Evolutionary conservation across 306 rosid genomes (phyloP).

Genomic region (Pterocarpus macrocarpus): DNA sequence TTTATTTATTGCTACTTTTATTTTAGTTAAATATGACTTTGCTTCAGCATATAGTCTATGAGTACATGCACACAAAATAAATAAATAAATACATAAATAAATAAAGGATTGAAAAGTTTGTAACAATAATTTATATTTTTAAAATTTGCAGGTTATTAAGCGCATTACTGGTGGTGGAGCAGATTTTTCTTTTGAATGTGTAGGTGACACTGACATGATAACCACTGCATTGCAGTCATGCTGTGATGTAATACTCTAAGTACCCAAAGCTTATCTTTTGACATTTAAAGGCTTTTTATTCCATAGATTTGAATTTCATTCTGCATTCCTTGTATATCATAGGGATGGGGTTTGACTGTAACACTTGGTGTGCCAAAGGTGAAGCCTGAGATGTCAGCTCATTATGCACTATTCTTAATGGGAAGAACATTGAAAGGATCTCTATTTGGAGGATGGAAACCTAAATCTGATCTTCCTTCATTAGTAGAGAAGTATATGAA

Average conservation of each 20-base stretch:
- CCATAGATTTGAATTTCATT: constrained; percentile 25
- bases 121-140: constrained; percentile 30
- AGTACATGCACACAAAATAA: neutral
- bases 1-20: constrained; percentile 1
- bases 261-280: constrained; percentile 22
- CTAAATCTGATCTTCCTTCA: constrained; percentile 92
- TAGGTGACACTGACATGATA: constrained; percentile 90
- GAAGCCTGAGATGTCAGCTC: constrained; percentile 87
- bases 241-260: constrained; percentile 73
- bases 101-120: constrained; percentile 1
- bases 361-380: constrained; percentile 93
- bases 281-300: constrained; percentile 25
- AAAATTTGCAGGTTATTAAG: constrained; percentile 73
- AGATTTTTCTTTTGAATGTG: constrained; percentile 92
- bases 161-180: constrained; percentile 90
- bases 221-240: constrained; percentile 93
- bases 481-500: constrained; percentile 81
- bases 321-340: constrained; percentile 27
- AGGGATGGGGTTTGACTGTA: constrained; percentile 97
- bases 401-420: constrained; percentile 70
- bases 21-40: constrained; percentile 25
- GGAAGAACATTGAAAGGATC: constrained; percentile 95
- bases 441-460: constrained; percentile 97
- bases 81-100: neutral
- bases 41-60: constrained; percentile 6